A percentile compares a stretch with the other conserved stretches of the same genome.
Evolutionary conservation across 2,329 filamentous ascomycete genomes (phyloP).

Genomic region (Nemania serpens): DNA sequence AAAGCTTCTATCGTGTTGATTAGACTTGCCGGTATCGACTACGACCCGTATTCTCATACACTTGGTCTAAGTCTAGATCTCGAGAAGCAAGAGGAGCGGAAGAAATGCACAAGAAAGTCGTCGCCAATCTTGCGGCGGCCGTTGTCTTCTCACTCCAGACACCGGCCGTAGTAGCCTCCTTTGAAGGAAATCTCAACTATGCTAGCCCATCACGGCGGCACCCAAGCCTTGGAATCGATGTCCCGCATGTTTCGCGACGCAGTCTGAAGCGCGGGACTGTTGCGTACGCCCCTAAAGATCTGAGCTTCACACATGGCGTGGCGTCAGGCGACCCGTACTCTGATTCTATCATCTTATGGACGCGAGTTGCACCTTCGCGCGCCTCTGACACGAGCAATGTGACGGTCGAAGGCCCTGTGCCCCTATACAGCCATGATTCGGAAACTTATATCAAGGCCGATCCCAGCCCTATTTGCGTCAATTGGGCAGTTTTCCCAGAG

Average conservation of each 20-base stretch:
- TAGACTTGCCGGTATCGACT: neutral
- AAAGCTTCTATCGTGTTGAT: neutral
- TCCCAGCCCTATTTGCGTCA: slow-evolving; percentile 64
- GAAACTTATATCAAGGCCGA: slow-evolving; percentile 50
- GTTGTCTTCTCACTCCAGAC: slow-evolving; percentile 14
- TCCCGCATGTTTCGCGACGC: slow-evolving; percentile 63
- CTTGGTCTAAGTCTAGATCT: neutral
- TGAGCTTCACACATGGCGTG: slow-evolving; percentile 69
- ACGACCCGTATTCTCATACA: neutral
- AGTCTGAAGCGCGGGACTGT: slow-evolving; percentile 50
- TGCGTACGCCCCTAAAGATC: slow-evolving; percentile 48
- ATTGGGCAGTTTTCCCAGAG: slow-evolving; percentile 61
- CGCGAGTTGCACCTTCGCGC: slow-evolving; percentile 49
- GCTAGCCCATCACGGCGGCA: slow-evolving; percentile 69
- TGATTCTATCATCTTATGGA: slow-evolving; percentile 63
- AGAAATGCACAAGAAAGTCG: slow-evolving; percentile 10
- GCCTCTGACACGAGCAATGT: slow-evolving; percentile 53
- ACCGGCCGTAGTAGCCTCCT: slow-evolving; percentile 24
- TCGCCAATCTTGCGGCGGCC: neutral
- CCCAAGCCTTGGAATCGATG: slow-evolving; percentile 65
- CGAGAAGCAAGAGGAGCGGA: neutral
- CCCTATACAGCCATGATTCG: slow-evolving; percentile 54
- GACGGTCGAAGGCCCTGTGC: slow-evolving; percentile 49
- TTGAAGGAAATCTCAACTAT: slow-evolving; percentile 66
- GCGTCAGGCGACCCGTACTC: slow-evolving; percentile 56